Base-by-base conservation (phyloP, 345 rosid genomes). In the Orychophragmus violaceus region DNA sequence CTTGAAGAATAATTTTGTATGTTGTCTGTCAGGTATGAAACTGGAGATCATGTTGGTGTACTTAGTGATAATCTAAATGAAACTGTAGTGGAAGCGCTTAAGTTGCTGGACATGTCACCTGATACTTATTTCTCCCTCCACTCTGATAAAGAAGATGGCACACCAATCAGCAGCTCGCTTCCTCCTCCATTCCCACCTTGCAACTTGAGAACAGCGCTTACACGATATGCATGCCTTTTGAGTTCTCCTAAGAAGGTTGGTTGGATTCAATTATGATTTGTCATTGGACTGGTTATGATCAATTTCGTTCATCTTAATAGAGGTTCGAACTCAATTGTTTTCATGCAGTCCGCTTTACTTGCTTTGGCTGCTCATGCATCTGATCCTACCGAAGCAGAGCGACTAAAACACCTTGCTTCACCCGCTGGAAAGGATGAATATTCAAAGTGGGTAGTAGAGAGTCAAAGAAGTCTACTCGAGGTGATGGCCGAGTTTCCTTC, bases 341-440 rank as follows among this genome's bases (percentile, higher is more conserved):
- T 41, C 70, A 62, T 74, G 66, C 90, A 91, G 98, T 80, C 94
- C 54, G 90, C 90, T 51, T 79, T 95, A 64, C 79, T 89, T 36
- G 99, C 99, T 37, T 79, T 95, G 82, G 93, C 98, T 28, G 90
- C 98, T 76, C 90, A 89, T 82, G 96, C 98, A 51, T 81, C 89
- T 74, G 87, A 91, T 67, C 88, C 97, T n/a, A 74, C 84, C 9
- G 99, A 95, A 79, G 91, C 94, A 60, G 96, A 89, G 68, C 79
- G 85, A 62, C 75, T 95, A 59, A 82, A 72, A 69, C 82, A 83
- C 71, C 90, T 95, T 12, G 91, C 99, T 30, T 89, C 99, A 9
- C 95, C 96, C 17, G 79, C 88, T 61, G 99, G 99, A 76, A 95
- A 95, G 99, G 97, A 94, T 74, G 95, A 94, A 70, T 94, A 94